Percentiles rank a stretch among this genome's conserved stretches.
Conservation (phyloP, 2,329 filamentous ascomycete genomes). For the Dactylellina cionopaga region DNA sequence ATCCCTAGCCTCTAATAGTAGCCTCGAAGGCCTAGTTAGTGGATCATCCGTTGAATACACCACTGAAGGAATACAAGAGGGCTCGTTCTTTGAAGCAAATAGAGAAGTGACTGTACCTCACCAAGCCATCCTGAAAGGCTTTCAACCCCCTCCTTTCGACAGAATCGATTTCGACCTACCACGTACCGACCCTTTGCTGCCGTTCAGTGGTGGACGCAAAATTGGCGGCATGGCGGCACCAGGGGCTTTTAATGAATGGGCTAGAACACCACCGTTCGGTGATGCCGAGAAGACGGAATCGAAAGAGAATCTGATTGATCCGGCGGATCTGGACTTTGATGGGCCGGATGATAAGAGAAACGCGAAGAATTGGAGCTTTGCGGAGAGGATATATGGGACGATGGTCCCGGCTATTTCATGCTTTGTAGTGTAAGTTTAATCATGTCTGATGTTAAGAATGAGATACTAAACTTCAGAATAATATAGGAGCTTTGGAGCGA, state of each 20-base stretch:
- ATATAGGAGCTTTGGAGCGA: conserved; percentile 48
- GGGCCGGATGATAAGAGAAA: conserved; percentile 43
- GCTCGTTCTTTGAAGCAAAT: not conserved
- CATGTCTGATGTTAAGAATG: not conserved
- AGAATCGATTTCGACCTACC: no score
- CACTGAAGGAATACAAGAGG: not conserved
- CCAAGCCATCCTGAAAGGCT: not conserved
- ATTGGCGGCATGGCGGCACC: conserved; percentile 17
- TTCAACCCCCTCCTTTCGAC: no score
- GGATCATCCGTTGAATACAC: not conserved
- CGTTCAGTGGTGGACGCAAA: not conserved
- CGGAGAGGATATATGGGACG: conserved; percentile 28
- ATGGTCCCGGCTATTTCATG: conserved; percentile 38
- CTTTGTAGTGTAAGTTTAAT: conserved; percentile 49
- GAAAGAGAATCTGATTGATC: conserved; percentile 2
- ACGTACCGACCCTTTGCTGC: no score
- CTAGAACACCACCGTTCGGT: not conserved
- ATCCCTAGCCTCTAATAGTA: not conserved
- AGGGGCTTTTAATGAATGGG: conserved; percentile 9
- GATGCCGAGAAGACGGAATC: not conserved
- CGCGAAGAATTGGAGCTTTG: conserved; percentile 31
- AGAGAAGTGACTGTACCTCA: not conserved
- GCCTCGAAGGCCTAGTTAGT: not conserved
- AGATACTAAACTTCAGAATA: not conserved
- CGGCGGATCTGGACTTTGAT: conserved; percentile 37